Evolutionary conservation across 148 eudicot genomes (phyloP).

Genomic region (Suaeda aralocaspica): DNA sequence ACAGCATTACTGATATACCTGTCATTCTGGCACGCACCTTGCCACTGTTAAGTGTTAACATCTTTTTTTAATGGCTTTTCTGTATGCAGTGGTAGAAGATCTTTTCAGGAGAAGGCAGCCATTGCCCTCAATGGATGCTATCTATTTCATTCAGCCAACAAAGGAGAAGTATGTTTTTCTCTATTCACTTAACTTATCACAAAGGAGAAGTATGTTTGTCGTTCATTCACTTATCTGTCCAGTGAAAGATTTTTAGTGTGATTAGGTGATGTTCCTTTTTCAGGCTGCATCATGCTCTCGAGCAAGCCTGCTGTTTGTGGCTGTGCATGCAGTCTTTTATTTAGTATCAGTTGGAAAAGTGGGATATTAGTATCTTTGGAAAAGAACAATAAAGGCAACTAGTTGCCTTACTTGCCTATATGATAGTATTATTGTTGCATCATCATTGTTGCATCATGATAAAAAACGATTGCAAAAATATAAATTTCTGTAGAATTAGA

Average conservation of each 20-base stretch:
- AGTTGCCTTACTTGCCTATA: not conserved
- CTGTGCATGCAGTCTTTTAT: not conserved
- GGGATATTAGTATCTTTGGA: not conserved
- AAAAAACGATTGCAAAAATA: not conserved
- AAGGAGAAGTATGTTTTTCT: constrained; percentile 71
- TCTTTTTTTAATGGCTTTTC: constrained; percentile 7
- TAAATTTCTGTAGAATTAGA: not conserved
- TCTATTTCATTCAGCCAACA: constrained; percentile 92
- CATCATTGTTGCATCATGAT: not conserved
- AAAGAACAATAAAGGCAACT: not conserved
- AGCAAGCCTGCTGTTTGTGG: not conserved
- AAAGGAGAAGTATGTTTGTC: constrained; percentile 64
- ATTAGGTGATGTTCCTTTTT: not conserved
- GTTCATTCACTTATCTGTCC: not conserved
- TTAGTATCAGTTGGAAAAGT: not conserved
- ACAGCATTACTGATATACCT: not conserved
- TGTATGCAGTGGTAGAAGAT: constrained; percentile 92
- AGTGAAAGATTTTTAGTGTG: not conserved
- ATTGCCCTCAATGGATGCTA: constrained; percentile 89
- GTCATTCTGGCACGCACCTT: not conserved
- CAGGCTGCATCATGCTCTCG: not conserved
- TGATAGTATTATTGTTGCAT: not conserved
- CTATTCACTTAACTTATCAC: constrained; percentile 24
- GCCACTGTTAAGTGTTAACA: not conserved
- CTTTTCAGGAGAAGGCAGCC: constrained; percentile 93